Conservation (phyloP, 148 eudicot genomes). For the Rhododendron simsii region DNA sequence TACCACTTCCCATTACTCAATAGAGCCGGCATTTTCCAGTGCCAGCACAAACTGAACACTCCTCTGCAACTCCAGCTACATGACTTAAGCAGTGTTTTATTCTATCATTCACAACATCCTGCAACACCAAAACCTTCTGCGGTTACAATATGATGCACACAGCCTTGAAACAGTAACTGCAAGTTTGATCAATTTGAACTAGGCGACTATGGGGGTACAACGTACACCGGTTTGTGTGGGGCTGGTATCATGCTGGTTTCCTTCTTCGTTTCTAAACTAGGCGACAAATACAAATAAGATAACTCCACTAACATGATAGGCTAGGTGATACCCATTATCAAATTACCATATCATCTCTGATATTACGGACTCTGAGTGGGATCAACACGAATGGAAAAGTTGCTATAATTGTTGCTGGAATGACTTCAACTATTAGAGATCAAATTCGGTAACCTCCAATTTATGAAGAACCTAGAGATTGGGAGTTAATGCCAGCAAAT, state of each 20-base stretch:
- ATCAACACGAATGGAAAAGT: not conserved
- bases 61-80: conserved; percentile 68
- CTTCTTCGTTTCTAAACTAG: too few relatives aligned
- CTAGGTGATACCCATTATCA: not conserved
- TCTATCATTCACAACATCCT: conserved; percentile 88
- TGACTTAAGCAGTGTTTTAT: conserved; percentile 80
- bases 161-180: not conserved
- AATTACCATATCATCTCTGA: not conserved
- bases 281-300: not conserved
- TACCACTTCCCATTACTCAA: conserved; percentile 1
- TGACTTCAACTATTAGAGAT: not conserved
- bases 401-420: not conserved
- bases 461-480: not conserved
- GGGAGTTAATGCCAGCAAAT: not conserved
- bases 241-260: too few relatives aligned
- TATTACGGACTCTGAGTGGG: not conserved
- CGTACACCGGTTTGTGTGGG: too few relatives aligned
- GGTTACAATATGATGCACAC: not conserved
- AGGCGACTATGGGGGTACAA: not conserved
- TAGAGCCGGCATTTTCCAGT: conserved; percentile 69
- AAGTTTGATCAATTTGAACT: not conserved
- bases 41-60: conserved; percentile 81
- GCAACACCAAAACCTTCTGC: conserved; percentile 16
- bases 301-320: not conserved
- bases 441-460: not conserved